phyloP scores from a whole-genome alignment of 2,329 filamentous ascomycete species.

The Fusarium sp. region DNA sequence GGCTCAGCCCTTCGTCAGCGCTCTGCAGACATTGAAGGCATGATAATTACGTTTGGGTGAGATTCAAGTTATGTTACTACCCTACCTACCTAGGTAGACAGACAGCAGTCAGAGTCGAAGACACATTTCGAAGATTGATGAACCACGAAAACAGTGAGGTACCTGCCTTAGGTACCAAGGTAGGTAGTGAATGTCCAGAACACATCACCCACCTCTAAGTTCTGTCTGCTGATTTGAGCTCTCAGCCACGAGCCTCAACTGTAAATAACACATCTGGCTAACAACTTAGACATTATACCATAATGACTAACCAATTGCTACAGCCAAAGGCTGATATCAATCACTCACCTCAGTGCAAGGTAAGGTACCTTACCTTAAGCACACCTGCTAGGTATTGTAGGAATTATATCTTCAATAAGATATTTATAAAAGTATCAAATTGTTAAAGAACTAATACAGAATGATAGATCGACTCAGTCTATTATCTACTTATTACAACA shows the following conservation, averaged over 20 bases:
- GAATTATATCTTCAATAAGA: background rate
- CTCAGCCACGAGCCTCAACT: too few relatives aligned
- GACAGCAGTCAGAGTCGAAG: background rate
- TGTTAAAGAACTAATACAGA: background rate
- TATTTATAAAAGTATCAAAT: background rate
- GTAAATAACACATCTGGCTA: too few relatives aligned
- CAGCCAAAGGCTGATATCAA: too few relatives aligned
- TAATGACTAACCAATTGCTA: too few relatives aligned
- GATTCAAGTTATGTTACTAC: background rate
- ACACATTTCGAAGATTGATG: background rate
- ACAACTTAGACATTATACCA: too few relatives aligned
- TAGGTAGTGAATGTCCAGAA: background rate
- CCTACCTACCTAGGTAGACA: background rate
- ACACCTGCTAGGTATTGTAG: background rate
- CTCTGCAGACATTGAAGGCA: background rate
- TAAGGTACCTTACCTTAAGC: background rate
- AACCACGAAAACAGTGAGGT: background rate
- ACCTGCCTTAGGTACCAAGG: background rate
- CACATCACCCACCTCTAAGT: too few relatives aligned
- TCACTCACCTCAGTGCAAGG: background rate
- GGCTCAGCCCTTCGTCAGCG: conserved; percentile 4
- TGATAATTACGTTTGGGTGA: background rate
- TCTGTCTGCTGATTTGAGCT: too few relatives aligned
- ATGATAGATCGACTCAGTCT: background rate
- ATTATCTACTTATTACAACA: background rate